Conservation (phyloP, 257 asterid genomes). For the Thymus quinquecostatus region DNA sequence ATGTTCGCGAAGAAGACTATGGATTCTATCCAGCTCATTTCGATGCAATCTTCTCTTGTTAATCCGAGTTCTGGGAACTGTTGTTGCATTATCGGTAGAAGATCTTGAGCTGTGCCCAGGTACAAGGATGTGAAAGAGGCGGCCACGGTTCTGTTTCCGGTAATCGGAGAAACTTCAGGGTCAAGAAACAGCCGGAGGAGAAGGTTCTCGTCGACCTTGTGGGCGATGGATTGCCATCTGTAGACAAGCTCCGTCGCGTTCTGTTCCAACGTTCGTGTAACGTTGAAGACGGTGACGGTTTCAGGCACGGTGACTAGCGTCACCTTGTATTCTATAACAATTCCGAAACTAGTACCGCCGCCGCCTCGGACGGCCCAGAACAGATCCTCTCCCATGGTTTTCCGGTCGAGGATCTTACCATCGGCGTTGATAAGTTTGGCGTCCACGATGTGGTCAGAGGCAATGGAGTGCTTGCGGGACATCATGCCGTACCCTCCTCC, state of each 20-base stretch:
- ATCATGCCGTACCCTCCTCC: constrained; percentile 31
- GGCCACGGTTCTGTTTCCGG: constrained; percentile 19
- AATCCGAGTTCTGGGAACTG: constrained; percentile 37
- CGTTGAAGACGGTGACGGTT: constrained; percentile 25
- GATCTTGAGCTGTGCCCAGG: constrained; percentile 24
- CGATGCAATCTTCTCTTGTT: constrained; percentile 28
- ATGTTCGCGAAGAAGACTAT: constrained; percentile 3
- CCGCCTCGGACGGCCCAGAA: constrained; percentile 6
- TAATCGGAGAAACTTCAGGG: constrained; percentile 12
- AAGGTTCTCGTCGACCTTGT: too few relatives aligned
- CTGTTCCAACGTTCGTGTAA: background rate
- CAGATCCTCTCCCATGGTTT: constrained; percentile 7
- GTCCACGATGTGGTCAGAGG: constrained; percentile 24
- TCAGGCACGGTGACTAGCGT: constrained; percentile 15
- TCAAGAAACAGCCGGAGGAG: constrained; percentile 28
- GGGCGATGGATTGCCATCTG: too few relatives aligned
- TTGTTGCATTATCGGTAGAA: constrained; percentile 25
- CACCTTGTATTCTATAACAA: constrained; percentile 21
- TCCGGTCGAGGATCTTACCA: background rate
- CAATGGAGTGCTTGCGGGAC: constrained; percentile 12
- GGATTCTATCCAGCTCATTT: constrained; percentile 37
- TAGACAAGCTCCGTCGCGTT: too few relatives aligned
- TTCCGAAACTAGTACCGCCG: constrained; percentile 28
- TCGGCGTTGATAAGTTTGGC: constrained; percentile 20
- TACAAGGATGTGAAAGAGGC: constrained; percentile 19